Evolutionary conservation across 1,284 basidiomycete species (phyloP), one percentile per base, ranked within the genome.

Genomic region (Meira miltonrushii): DNA sequence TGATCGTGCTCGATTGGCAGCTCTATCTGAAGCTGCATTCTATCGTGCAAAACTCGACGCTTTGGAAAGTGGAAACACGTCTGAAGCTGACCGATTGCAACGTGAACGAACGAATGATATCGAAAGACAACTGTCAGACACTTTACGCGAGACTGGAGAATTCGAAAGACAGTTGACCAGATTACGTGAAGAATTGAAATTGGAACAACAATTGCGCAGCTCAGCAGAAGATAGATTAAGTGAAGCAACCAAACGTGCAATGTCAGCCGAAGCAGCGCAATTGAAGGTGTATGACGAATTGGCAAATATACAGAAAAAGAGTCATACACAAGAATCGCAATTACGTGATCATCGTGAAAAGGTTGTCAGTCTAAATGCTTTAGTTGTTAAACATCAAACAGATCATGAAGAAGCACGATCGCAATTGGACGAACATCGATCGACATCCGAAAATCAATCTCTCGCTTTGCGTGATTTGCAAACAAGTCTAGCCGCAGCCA

Each of bases 21-120:
- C 95, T 1, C 80, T 91, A 6, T 91, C 98, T 78, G 95, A 99
- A 79, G 90, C 94, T 1, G 90, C 93, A 1, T 98, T 90, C 81
- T 96, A 92, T 79, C 90, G 94, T 50, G 90, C 93, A 51, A 97
- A 97, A 80, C 81, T 95, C 11, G 84, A 86, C 3, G 92, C 94
- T 0, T 81, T 91, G 60, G 95, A 99, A 77, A 81, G 84, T 0
- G 83, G 84, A 54, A 85, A 85, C 17, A 82, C 85, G 6, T 79
- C 80, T 6, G 91, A 95, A 44, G 81, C 82, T 33, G 57, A 64
- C 13, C 85, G 87, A 33, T 75, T 95, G 9, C 93, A 96, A 67
- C 85, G 86, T 8, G 88, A 92, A 57, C 88, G 92, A 46, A 82
- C 88, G 21, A 75, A 81, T 13, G 88, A 92, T 50, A 83, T 98